Conservation (phyloP, 306 rosid species). For the Potentilla sterilis region DNA sequence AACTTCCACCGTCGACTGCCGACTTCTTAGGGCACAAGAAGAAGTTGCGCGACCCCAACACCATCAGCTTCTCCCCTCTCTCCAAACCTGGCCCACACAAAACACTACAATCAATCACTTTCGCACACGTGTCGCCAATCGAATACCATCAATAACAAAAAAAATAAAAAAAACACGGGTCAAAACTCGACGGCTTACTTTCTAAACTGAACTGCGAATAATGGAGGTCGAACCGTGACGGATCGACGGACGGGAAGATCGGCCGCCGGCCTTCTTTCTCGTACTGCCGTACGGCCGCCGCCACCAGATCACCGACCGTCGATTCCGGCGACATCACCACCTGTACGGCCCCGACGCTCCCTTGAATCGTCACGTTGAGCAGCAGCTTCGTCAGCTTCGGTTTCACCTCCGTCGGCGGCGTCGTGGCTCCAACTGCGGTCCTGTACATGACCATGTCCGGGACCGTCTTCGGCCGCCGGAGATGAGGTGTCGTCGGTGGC, state of each 20-base stretch:
- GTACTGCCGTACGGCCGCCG: slow-evolving; percentile 50
- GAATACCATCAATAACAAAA: background rate
- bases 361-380: slow-evolving; percentile 69
- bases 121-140: background rate
- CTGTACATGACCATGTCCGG: slow-evolving; percentile 45
- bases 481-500: slow-evolving; percentile 1
- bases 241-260: slow-evolving; percentile 37
- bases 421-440: background rate
- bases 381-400: slow-evolving; percentile 67
- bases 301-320: slow-evolving; percentile 54
- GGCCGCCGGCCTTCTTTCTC: slow-evolving; percentile 83
- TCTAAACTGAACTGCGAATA: slow-evolving; percentile 94
- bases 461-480: slow-evolving; percentile 72
- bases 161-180: background rate
- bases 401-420: slow-evolving; percentile 20
- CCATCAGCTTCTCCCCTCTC: slow-evolving; percentile 50
- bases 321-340: slow-evolving; percentile 53
- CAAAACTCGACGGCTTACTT: slow-evolving; percentile 39
- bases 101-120: slow-evolving; percentile 14
- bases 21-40: slow-evolving; percentile 50
- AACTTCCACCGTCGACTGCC: slow-evolving; percentile 13
- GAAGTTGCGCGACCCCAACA: slow-evolving; percentile 78
- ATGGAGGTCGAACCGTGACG: slow-evolving; percentile 66
- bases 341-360: slow-evolving; percentile 76
- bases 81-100: slow-evolving; percentile 52